Evolutionary conservation across 2,329 filamentous ascomycete genomes (phyloP).

Genomic region (Nemania sp.): DNA sequence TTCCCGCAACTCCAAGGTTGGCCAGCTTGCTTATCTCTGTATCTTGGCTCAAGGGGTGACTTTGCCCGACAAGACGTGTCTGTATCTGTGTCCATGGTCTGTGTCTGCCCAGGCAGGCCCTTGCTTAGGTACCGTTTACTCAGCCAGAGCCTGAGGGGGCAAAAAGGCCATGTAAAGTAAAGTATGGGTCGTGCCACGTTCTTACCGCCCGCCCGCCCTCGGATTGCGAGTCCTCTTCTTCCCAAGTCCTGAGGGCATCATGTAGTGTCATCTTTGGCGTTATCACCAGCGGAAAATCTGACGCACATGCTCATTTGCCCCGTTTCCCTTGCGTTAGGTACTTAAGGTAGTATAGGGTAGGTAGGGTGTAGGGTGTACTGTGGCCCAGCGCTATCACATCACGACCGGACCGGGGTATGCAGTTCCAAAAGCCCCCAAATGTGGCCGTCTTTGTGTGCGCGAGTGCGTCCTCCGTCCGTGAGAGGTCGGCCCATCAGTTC

Average conservation of each 20-base stretch:
- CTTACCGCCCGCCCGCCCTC: too few species aligned
- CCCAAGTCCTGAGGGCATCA: conserved; percentile 4
- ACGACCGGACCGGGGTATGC: not conserved
- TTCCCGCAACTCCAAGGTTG: too few species aligned
- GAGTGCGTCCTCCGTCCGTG: not conserved
- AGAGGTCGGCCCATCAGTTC: conserved; percentile 1
- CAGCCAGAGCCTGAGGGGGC: conserved; percentile 3
- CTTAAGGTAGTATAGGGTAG: too few species aligned
- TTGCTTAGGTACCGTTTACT: conserved; percentile 10
- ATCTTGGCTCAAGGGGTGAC: not conserved
- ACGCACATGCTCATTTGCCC: conserved; percentile 15
- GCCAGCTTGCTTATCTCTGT: too few species aligned
- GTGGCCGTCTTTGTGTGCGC: not conserved
- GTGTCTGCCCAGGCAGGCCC: conserved; percentile 6
- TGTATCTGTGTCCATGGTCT: too few species aligned
- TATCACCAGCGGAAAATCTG: conserved; percentile 10
- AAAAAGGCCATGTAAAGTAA: not conserved
- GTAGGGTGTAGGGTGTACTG: too few species aligned
- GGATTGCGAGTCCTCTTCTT: conserved; percentile 1
- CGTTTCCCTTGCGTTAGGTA: conserved; percentile 13
- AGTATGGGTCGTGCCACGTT: conserved; percentile 24
- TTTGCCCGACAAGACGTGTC: not conserved
- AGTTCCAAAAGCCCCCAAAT: conserved; percentile 1
- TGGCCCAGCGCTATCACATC: too few species aligned
- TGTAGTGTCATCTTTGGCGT: conserved; percentile 16